Base-by-base conservation (phyloP, 257 asterid genomes). In the Nicotiana sylvestris region DNA sequence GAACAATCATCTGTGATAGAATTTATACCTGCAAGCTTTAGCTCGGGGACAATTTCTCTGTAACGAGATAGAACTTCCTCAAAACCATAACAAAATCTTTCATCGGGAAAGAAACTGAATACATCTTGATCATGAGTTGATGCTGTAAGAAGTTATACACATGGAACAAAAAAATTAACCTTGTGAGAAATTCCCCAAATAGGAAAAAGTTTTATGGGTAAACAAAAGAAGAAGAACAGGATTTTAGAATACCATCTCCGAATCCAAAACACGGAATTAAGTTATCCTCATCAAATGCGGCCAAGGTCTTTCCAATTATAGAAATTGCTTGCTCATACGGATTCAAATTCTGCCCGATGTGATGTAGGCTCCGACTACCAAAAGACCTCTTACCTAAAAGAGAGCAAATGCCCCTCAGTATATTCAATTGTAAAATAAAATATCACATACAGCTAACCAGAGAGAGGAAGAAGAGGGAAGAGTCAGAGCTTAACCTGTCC, bases 201-300 rank as follows among this genome's bases (percentile, higher is more conserved):
- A 70, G 27, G 69, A 32, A 58, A 8, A 16, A 62, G 27, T 49
- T 39, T 18, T 15, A 27, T 64, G 51, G 30, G 21, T 57, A 6
- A 82, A 21, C 21, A 32, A 46, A 58, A 53, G 6, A 33, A 66
- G 30, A 6, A 56, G 9, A 67, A 60, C 30, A 18, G 60, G 56
- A 9, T 15, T 30, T 33, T 78, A 83, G 21, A 56, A 12, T 91
- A 95, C 98, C 98, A 86, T 95, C 98, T 81, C 98, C 98, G 81
- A 96, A 96, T 79, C 99, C 99, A 76, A 85, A 96, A 87, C 98
- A 94, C 1, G 99, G 99, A 83, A 96, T 96, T 90, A 94, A 86
- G 89, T 92, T 94, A 86, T 96, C 99, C 76, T 96, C 99, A 83
- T 96, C 99, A 62, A 96, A 96, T 67, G 89, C 92, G 2, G 93